Percentiles rank a stretch among this genome's conserved stretches.
These are phyloP conservation scores for Phytophthora idaei DNA, from an alignment of 352 stramenopile species.

Conservation along the genomic window DNA sequence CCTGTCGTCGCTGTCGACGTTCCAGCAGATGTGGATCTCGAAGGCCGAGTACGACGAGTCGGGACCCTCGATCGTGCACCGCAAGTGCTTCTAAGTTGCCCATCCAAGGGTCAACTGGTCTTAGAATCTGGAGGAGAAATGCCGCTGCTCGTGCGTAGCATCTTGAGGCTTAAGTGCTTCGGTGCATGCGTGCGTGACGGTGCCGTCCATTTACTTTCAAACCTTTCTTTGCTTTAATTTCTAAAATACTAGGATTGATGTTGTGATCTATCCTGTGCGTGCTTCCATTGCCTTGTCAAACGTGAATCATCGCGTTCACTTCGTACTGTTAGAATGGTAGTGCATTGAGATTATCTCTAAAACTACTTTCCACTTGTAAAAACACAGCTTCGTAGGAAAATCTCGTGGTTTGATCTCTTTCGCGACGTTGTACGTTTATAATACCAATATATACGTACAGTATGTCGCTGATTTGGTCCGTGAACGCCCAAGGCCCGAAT, in stretches of 20 bases:
- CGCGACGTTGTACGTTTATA: too few relatives aligned
- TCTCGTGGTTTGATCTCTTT: too few relatives aligned
- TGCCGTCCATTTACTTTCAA: conserved; percentile 25
- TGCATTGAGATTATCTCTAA: too few relatives aligned
- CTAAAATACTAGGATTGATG: conserved; percentile 45
- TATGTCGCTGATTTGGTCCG: too few relatives aligned
- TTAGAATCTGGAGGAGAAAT: conserved; percentile 35
- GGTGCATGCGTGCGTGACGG: conserved; percentile 5
- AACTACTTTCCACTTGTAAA: too few relatives aligned
- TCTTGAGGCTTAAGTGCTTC: conserved; percentile 70
- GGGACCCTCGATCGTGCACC: conserved; percentile 96
- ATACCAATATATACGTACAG: too few relatives aligned
- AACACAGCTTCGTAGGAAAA: too few relatives aligned
- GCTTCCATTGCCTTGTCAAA: neutral
- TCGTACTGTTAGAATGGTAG: too few relatives aligned
- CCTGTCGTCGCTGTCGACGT: conserved; percentile 96
- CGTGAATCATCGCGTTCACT: too few relatives aligned
- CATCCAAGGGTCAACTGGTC: conserved; percentile 26
- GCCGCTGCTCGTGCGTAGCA: neutral
- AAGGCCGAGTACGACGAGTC: conserved; percentile 98
- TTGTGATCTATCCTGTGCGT: conserved; percentile 34
- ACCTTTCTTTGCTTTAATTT: conserved; percentile 38
- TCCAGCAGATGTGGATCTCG: conserved; percentile 99
- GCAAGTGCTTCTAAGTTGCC: conserved; percentile 94
- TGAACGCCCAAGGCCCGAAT: too few relatives aligned